Conservation (phyloP, 2,329 filamentous ascomycete species). For the Aspergillus versicolor region DNA sequence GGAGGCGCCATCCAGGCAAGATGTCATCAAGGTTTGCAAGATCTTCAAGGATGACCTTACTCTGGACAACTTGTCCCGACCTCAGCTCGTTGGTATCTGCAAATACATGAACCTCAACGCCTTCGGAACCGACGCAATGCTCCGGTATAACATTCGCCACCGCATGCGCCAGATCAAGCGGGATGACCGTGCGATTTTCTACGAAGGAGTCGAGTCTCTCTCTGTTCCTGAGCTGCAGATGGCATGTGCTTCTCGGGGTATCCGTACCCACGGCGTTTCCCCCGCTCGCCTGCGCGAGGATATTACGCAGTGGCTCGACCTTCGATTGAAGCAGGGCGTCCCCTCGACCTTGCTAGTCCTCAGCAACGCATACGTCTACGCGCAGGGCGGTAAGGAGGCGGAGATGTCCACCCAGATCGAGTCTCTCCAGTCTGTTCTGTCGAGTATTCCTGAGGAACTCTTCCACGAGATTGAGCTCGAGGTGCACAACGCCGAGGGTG, state of each 20-base stretch:
- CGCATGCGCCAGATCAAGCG: conserved; percentile 99
- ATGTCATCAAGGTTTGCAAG: conserved; percentile 98
- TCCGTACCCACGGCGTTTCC: conserved; percentile 88
- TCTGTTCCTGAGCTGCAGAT: conserved; percentile 92
- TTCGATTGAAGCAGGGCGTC: conserved; percentile 90
- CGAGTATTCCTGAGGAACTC: conserved; percentile 92
- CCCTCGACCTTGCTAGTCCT: conserved; percentile 92
- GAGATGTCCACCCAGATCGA: conserved; percentile 90
- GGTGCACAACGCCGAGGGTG: conserved; percentile 93
- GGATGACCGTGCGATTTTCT: conserved; percentile 90
- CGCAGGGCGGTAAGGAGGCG: conserved; percentile 68
- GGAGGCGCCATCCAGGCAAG: conserved; percentile 80
- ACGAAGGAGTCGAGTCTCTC: conserved; percentile 87
- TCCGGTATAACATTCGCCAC: conserved; percentile 94
- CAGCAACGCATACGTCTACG: conserved; percentile 97
- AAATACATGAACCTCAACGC: conserved; percentile 97
- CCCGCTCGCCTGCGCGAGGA: conserved; percentile 86
- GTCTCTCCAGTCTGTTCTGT: conserved; percentile 85
- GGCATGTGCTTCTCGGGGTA: conserved; percentile 86
- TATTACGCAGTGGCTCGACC: conserved; percentile 88
- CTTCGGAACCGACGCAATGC: conserved; percentile 96
- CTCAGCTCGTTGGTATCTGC: conserved; percentile 96
- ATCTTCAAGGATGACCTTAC: conserved; percentile 98
- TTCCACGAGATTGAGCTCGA: conserved; percentile 99
- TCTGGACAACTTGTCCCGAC: conserved; percentile 91